phyloP scores from a whole-genome alignment of 2,329 filamentous ascomycete species.

The Juglanconis oblonga region DNA sequence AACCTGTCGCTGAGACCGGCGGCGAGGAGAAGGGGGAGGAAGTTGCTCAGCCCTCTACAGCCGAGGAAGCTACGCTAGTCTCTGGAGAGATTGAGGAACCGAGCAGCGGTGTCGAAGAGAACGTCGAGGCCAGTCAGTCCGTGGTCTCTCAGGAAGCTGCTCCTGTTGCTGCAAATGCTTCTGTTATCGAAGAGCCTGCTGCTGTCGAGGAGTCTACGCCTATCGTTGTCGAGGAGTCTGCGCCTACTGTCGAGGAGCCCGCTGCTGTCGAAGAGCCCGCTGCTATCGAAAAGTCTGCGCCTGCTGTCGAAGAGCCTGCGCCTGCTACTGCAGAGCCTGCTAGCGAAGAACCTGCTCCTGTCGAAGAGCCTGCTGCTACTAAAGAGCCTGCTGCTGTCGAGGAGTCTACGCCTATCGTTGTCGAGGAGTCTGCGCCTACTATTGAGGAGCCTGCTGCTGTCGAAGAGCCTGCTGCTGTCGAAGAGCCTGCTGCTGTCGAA shows the following conservation, averaged over 20 bases:
- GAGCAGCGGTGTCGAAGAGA: neutral
- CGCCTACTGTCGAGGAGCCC: constrained; percentile 12
- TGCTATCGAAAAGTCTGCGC: constrained; percentile 7
- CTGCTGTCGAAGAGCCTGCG: constrained; percentile 4
- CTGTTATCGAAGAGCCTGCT: neutral
- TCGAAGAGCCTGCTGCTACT: constrained; percentile 1
- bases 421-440: neutral
- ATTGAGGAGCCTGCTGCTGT: no score
- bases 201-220: constrained; percentile 11
- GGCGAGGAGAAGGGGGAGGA: constrained; percentile 9
- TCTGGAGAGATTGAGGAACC: neutral
- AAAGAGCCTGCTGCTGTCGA: neutral
- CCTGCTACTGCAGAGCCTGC: neutral
- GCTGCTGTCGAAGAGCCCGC: constrained; percentile 12
- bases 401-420: neutral
- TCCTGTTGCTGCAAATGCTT: neutral
- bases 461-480: no score
- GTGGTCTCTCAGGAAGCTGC: neutral
- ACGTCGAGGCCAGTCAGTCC: neutral
- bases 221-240: constrained; percentile 11
- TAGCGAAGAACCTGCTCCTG: constrained; percentile 3
- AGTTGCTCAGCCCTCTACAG: neutral
- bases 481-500: no score
- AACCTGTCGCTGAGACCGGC: constrained; percentile 5
- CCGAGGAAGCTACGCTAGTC: neutral